Evolutionary conservation across 2,329 filamentous ascomycete species (phyloP).

Genomic region (Monosporascus sp.): DNA sequence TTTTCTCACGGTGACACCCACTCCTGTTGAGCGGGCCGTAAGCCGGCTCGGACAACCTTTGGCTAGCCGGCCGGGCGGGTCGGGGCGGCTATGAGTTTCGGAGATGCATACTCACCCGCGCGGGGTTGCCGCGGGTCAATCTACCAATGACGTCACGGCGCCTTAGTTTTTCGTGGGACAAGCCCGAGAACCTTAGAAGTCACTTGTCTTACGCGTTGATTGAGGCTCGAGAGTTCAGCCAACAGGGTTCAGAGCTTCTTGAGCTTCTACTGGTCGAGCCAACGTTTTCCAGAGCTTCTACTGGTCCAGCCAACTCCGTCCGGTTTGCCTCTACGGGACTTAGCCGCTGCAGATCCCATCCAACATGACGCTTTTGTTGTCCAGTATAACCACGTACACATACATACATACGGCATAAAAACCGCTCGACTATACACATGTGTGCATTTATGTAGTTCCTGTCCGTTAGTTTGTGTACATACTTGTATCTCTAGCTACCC

Average conservation of each 20-base stretch:
- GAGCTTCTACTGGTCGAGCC: conserved; percentile 4
- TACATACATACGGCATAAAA: not conserved
- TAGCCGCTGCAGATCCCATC: too few species aligned
- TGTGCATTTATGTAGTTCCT: too few species aligned
- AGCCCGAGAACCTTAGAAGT: too few species aligned
- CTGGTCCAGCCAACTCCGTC: not conserved
- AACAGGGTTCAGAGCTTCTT: conserved; percentile 5
- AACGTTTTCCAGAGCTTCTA: conserved; percentile 1
- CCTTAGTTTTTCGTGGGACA: too few species aligned
- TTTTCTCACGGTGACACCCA: not conserved
- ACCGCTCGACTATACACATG: not conserved
- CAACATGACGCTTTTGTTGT: not conserved
- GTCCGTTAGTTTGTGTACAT: too few species aligned
- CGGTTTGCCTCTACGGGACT: not conserved
- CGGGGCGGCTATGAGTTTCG: not conserved
- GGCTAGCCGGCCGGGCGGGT: not conserved
- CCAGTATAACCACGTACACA: not conserved
- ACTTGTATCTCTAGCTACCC: too few species aligned
- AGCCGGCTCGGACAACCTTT: not conserved
- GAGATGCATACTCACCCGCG: not conserved
- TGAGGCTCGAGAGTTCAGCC: not conserved
- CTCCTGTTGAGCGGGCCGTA: not conserved
- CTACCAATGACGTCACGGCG: not conserved
- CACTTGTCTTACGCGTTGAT: not conserved
- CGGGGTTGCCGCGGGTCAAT: not conserved